Evolutionary conservation across 2,329 filamentous ascomycete species (phyloP).

Genomic region (Diaporthe nobilis): DNA sequence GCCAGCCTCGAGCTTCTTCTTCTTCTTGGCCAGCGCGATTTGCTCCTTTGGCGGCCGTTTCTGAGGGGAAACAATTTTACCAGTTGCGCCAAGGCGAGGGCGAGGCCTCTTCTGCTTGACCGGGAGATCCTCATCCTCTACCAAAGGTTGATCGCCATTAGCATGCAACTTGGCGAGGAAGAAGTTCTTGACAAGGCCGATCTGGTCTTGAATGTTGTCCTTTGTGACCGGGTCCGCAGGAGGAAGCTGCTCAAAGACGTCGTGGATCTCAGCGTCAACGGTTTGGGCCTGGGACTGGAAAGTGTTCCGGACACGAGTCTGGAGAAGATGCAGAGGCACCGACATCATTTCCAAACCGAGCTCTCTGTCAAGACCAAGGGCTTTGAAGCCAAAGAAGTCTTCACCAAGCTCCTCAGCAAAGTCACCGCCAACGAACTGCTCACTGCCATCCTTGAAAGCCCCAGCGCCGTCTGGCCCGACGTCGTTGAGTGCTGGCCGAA

Average conservation of each 20-base stretch:
- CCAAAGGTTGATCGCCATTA: slow-evolving; percentile 83
- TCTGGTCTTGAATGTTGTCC: slow-evolving; percentile 83
- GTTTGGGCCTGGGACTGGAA: slow-evolving; percentile 82
- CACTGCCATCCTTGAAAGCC: slow-evolving; percentile 95
- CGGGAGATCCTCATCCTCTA: slow-evolving; percentile 96
- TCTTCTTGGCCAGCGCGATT: slow-evolving; percentile 87
- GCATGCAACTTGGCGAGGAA: slow-evolving; percentile 91
- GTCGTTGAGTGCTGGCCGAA: slow-evolving; percentile 89
- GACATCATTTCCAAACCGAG: slow-evolving; percentile 89
- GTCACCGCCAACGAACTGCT: slow-evolving; percentile 96
- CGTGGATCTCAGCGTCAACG: slow-evolving; percentile 69
- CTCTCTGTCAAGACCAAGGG: slow-evolving; percentile 91
- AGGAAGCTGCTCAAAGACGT: slow-evolving; percentile 77
- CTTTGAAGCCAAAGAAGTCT: slow-evolving; percentile 99
- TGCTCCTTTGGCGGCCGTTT: slow-evolving; percentile 88
- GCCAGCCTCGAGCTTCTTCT: slow-evolving; percentile 78
- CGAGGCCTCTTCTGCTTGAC: slow-evolving; percentile 86
- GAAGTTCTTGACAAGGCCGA: slow-evolving; percentile 91
- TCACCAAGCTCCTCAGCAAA: slow-evolving; percentile 98
- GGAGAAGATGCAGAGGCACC: slow-evolving; percentile 93
- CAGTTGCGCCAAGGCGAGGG: slow-evolving; percentile 77
- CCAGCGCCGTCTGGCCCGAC: slow-evolving; percentile 86
- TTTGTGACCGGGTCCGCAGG: slow-evolving; percentile 83
- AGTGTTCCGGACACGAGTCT: slow-evolving; percentile 88
- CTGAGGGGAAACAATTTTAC: slow-evolving; percentile 88